Evolutionary conservation across 2,329 filamentous ascomycete genomes (phyloP), one percentile per base, ranked within the genome.

Genomic region (Mycosphaerella sp.): DNA sequence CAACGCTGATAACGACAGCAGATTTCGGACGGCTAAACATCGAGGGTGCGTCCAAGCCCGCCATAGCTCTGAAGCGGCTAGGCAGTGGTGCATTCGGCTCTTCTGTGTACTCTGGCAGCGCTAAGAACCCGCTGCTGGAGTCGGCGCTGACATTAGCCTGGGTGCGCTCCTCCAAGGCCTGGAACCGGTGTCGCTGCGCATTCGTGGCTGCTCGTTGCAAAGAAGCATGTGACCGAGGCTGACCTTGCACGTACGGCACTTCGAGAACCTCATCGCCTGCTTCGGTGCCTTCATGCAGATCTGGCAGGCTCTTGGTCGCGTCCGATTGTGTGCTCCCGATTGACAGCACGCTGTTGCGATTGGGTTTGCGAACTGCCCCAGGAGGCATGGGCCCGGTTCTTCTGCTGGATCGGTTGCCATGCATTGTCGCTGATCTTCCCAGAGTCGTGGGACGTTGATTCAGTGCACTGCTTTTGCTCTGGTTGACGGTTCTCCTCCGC

Each of bases 71-170:
- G 42, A 68, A 71, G 6, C 67, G 62, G 39, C 67, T 65, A 6
- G 69, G 69, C 2, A 71, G 52, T 34, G 69, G 69, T 40, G 69
- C 66, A 48, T 75, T 68, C 4, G 72, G 69, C 2, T 87, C 82
- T 57, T 82, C 81, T 32, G 82, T 80, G 64, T 93, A 93, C 1
- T 87, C 86, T 3, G 88, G 88, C 23, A 89, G 86, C 4, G 87
- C 86, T 9, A 88, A 83, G n/a, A 89, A 85, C 82, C 86, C 89
- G 62, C 88, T 87, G 64, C 88, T 86, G 8, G 86, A 86, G 66
- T 91, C 87, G 1, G 57, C 57, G 45, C 62, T 65, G 43, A 62
- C 57, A 32, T 63, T 59, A 34, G 68, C 67, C 23, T 80, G 79
- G 32, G 77, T 79, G 36, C 65, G 61, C 54, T 79, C 77, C 17